A percentile compares a stretch with the other conserved stretches of the same genome.
Evolutionary conservation across 2,329 filamentous ascomycete genomes (phyloP).

Genomic region (Claviceps sp.): DNA sequence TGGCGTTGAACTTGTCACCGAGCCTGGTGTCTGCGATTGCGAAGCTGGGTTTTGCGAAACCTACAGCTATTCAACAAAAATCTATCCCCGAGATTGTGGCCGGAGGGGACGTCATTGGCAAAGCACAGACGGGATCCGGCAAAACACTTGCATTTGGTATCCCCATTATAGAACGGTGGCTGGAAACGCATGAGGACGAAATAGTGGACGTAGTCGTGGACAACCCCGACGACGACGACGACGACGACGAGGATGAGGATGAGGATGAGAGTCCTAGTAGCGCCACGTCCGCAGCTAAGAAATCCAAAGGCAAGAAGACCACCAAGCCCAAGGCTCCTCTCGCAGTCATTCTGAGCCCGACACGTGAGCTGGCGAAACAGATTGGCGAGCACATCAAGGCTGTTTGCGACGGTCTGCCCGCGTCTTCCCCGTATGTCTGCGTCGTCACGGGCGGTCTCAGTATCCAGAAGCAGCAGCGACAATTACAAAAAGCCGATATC

Average conservation of each 20-base stretch:
- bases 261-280: not conserved
- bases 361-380: slow-evolving; percentile 86
- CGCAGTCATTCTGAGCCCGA: slow-evolving; percentile 78
- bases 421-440: slow-evolving; percentile 58
- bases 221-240: not conserved
- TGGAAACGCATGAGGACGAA: slow-evolving; percentile 33
- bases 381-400: slow-evolving; percentile 69
- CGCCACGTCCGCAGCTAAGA: not conserved
- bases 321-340: slow-evolving; percentile 37
- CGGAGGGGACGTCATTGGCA: slow-evolving; percentile 86
- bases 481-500: slow-evolving; percentile 73
- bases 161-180: slow-evolving; percentile 75
- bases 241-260: not conserved
- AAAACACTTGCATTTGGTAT: slow-evolving; percentile 94
- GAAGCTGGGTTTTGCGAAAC: slow-evolving; percentile 64
- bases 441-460: slow-evolving; percentile 87
- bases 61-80: slow-evolving; percentile 67
- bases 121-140: slow-evolving; percentile 89
- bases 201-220: not conserved
- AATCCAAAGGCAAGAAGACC: slow-evolving; percentile 12
- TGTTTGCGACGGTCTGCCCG: slow-evolving; percentile 49
- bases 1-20: slow-evolving; percentile 57
- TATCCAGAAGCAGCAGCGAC: slow-evolving; percentile 85
- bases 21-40: slow-evolving; percentile 61
- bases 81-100: slow-evolving; percentile 71